Conservation (phyloP, 23 red algal genomes). For the Gracilaria domingensis region DNA sequence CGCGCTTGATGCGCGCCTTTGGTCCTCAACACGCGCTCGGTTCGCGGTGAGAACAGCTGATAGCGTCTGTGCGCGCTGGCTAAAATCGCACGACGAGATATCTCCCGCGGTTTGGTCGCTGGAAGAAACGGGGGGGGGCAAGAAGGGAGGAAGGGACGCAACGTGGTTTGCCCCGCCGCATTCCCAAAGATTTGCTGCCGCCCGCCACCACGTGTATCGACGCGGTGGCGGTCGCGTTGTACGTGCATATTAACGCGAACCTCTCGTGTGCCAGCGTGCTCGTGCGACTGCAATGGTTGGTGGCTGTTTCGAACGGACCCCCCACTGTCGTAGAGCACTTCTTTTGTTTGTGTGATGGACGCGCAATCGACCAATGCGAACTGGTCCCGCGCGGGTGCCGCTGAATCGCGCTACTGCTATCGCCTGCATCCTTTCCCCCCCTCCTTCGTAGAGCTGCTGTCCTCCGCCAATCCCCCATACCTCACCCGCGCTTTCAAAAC, state of each 20-base stretch:
- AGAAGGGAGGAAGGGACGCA: neutral
- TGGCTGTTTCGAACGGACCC: slow-evolving; percentile 10
- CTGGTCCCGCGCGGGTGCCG: neutral
- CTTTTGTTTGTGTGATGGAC: slow-evolving; percentile 1
- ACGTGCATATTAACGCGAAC: neutral
- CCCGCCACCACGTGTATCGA: neutral
- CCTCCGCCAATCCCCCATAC: neutral
- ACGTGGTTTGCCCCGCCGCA: neutral
- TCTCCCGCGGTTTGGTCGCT: neutral
- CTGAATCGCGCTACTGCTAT: neutral
- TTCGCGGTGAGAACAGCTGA: neutral
- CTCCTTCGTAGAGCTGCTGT: neutral
- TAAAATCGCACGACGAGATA: neutral
- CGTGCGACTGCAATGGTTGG: neutral
- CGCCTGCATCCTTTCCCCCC: neutral
- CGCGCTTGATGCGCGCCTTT: no score
- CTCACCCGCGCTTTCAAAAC: neutral
- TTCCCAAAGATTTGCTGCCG: neutral
- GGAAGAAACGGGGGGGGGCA: neutral
- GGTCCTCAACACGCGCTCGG: no score
- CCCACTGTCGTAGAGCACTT: slow-evolving; percentile 11
- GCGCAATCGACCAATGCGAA: neutral
- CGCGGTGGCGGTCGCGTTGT: neutral
- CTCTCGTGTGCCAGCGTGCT: slow-evolving; percentile 1
- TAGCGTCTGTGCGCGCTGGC: no score